Base-by-base conservation (phyloP, 2,329 filamentous ascomycete species). In the Bretziella fagacearum region DNA sequence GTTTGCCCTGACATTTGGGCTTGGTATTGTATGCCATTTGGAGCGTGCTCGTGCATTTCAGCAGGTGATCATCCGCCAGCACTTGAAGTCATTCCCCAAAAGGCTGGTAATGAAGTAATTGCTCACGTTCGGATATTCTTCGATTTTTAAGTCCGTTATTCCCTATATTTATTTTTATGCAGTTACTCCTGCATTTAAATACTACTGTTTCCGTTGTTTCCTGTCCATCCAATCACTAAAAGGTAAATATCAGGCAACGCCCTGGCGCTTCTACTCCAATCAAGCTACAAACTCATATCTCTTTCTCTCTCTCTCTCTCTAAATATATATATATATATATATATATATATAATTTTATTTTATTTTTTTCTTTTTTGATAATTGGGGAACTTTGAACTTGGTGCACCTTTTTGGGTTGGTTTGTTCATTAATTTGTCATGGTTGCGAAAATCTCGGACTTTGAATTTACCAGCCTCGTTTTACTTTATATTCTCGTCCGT, bases 391-490 rank as follows among this genome's bases (percentile, higher is more conserved):
- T 22, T n/a, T 23, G 2, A 8, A 39, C 17, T 23, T 39, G 17
- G 3, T n/a, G 15, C 13, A 27, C 26, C 26, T 43, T 18, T 11
- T 30, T 30, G 13, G 30, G n/a, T 33, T 33, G 30, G 30, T 33
- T 33, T 33, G 20, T 20, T 39, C 13, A 39, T 20, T 18, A 22
- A 13, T 7, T 8, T 20, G 20, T 43, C 1, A 43, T 29, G 15
- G 13, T 30, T 22, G 11, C 13, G 30, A 23, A 39, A 39, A 39
- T 39, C 35, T 39, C n/a, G 3, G 18, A 8, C 18, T 8, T 39
- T 22, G 6, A 30, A 8, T 30, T 30, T 43, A 43, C 40, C 40
- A 43, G 40, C 40, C 40, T 43, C 40, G 40, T 30, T 26, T 30
- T 43, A 43, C 26, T 43, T 43, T 26, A 29, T 33, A n/a, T 27